Percentiles rank a stretch among this genome's conserved stretches.
Conservation (phyloP, 305 asterid species). For the Rubia balearica region DNA sequence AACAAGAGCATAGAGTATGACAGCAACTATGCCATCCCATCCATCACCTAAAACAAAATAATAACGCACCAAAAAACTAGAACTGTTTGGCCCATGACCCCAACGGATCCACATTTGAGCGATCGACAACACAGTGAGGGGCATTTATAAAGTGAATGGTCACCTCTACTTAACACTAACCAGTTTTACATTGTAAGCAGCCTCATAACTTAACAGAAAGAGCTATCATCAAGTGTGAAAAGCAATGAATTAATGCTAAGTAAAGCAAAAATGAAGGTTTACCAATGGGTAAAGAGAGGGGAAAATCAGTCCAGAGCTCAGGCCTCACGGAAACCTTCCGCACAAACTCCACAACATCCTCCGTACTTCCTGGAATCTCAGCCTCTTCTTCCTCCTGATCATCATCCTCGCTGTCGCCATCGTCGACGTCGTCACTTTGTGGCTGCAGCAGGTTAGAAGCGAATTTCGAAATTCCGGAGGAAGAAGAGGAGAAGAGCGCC, state of each 20-base stretch:
- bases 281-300: slow-evolving; percentile 51
- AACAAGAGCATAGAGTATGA: slow-evolving; percentile 9
- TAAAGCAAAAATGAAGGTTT: slow-evolving; percentile 8
- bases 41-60: neutral
- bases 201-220: too few species aligned
- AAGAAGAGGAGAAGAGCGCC: slow-evolving; percentile 51
- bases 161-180: neutral
- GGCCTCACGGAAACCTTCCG: slow-evolving; percentile 40
- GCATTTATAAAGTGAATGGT: too few species aligned
- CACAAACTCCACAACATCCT: slow-evolving; percentile 51
- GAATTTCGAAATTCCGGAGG: slow-evolving; percentile 35
- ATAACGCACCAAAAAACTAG: neutral
- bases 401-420: slow-evolving; percentile 19
- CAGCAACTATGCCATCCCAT: neutral
- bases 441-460: slow-evolving; percentile 46
- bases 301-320: slow-evolving; percentile 70
- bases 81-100: too few species aligned
- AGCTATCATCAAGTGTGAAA: neutral
- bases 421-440: slow-evolving; percentile 26
- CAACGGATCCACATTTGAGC: too few species aligned
- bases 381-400: slow-evolving; percentile 32
- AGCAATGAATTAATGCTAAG: neutral
- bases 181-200: too few species aligned
- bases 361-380: slow-evolving; percentile 39
- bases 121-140: too few species aligned